Evolutionary conservation across 345 rosid species (phyloP), one percentile per base, ranked within the genome.

Genomic region (Pistacia vera): DNA sequence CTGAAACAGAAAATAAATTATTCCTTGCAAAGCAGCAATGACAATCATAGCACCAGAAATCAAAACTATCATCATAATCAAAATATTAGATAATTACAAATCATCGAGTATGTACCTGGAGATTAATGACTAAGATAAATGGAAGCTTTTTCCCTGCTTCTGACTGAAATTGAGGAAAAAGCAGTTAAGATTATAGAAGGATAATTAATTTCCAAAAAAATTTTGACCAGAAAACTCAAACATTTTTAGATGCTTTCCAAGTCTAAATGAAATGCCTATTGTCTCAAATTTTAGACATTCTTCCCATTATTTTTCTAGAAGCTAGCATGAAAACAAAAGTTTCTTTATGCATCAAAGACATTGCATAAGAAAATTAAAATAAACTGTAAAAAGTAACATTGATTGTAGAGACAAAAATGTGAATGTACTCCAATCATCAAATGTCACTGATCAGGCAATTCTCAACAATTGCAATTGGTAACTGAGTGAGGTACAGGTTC

Each of bases 101-200:
- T 5, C 8, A 41, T 41, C 46, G 9, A 41, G 46, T 7, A 41
- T 41, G 46, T 87, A 96, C 99, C 98, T 96, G 97, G 52, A 96
- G 98, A 82, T 93, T 93, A 80, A 93, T 66, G 74, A 92, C 81
- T 28, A 96, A 92, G 80, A 96, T 81, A 83, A 96, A 93, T 0
- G 99, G 98, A 74, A 96, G 94, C 88, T 82, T 91, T 79, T 96
- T 96, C 72, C 97, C 98, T 22, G 90, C 87, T 78, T 91, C 95
- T 16, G 93, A 89, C 99, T 96, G 92, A 80, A 91, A 79, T 79
- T 56, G 63, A 75, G 16, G 30, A 78, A 65, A 71, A 25, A 65
- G 18, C 58, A 66, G 35, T 63, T 17, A 73, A 30, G 57, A 57
- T 64, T 66, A 71, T 60, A 78, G 75, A 66, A n/a, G 4, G 41